phyloP scores from a whole-genome alignment of 371 early-diverging fungal genomes.

The Blakeslea trispora region DNA sequence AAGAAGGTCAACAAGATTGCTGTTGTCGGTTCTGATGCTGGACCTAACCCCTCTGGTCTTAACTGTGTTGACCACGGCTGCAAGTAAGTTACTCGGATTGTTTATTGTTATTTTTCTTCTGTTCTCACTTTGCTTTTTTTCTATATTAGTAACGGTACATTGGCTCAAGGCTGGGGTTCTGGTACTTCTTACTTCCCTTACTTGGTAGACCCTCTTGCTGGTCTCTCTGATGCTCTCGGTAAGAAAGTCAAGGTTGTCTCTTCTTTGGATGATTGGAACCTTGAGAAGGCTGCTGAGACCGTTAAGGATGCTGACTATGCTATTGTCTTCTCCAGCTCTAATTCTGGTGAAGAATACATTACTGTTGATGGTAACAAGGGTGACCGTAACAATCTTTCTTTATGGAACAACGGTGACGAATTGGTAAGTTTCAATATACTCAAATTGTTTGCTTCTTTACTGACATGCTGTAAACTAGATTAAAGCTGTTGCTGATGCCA shows the following conservation, averaged over 20 bases:
- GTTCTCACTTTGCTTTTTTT: slow-evolving; percentile 6
- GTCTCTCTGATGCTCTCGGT: slow-evolving; percentile 37
- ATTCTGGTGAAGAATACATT: slow-evolving; percentile 56
- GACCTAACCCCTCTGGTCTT: slow-evolving; percentile 15
- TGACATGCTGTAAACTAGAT: slow-evolving; percentile 27
- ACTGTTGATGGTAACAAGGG: slow-evolving; percentile 44
- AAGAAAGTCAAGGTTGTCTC: slow-evolving; percentile 27
- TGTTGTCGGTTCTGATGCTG: slow-evolving; percentile 57
- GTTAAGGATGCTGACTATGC: slow-evolving; percentile 51
- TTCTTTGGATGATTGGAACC: slow-evolving; percentile 39
- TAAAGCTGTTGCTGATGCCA: slow-evolving; percentile 48
- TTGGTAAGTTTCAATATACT: slow-evolving; percentile 29
- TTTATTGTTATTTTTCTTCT: too few relatives aligned
- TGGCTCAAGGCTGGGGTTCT: slow-evolving; percentile 65
- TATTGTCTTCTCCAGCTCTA: slow-evolving; percentile 55
- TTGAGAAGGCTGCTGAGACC: slow-evolving; percentile 25
- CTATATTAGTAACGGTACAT: slow-evolving; percentile 41
- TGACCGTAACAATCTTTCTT: slow-evolving; percentile 54
- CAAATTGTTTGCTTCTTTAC: neutral
- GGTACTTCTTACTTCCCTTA: slow-evolving; percentile 62
- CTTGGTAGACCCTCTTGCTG: slow-evolving; percentile 38
- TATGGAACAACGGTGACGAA: slow-evolving; percentile 58
- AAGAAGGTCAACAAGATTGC: slow-evolving; percentile 25
- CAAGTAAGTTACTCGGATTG: too few relatives aligned
- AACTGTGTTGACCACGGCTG: too few relatives aligned